phyloP scores from a whole-genome alignment of 1,284 basidiomycete species.

The Fistulinella staudtii region DNA sequence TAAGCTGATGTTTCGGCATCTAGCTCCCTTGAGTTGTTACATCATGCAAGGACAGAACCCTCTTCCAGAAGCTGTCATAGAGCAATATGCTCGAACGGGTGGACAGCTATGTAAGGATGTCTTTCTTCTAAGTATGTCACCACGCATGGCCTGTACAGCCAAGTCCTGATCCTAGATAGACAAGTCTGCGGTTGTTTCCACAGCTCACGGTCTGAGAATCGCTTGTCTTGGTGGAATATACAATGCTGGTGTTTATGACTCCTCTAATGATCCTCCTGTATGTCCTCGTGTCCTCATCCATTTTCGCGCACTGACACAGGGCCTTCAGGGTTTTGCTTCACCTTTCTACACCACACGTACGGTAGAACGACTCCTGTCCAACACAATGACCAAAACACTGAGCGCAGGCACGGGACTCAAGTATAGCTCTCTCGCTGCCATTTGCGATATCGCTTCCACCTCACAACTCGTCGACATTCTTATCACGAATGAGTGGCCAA shows the following conservation, averaged over 20 bases:
- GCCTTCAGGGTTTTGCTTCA: conserved; percentile 59
- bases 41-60: conserved; percentile 82
- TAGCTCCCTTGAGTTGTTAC: conserved; percentile 88
- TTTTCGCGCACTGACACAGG: conserved; percentile 1
- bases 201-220: conserved; percentile 80
- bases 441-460: conserved; percentile 53
- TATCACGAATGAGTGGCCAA: conserved; percentile 77
- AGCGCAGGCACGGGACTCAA: conserved; percentile 35
- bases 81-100: conserved; percentile 68
- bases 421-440: conserved; percentile 66
- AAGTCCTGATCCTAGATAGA: conserved; percentile 42
- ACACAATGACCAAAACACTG: conserved; percentile 54
- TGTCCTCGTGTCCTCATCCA: conserved; percentile 9
- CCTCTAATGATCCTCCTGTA: conserved; percentile 59
- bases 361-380: conserved; percentile 68
- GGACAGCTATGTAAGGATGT: conserved; percentile 81
- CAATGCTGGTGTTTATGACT: conserved; percentile 56
- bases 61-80: conserved; percentile 68
- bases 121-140: conserved; percentile 72
- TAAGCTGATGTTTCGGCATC: conserved; percentile 12
- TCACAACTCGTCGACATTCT: conserved; percentile 79
- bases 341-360: conserved; percentile 69
- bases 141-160: background rate
- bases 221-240: conserved; percentile 81
- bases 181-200: conserved; percentile 80